These are phyloP conservation scores for Xylaria venustula DNA, from an alignment of 495 filamentous ascomycete genomes.

Conservation along the genomic window DNA sequence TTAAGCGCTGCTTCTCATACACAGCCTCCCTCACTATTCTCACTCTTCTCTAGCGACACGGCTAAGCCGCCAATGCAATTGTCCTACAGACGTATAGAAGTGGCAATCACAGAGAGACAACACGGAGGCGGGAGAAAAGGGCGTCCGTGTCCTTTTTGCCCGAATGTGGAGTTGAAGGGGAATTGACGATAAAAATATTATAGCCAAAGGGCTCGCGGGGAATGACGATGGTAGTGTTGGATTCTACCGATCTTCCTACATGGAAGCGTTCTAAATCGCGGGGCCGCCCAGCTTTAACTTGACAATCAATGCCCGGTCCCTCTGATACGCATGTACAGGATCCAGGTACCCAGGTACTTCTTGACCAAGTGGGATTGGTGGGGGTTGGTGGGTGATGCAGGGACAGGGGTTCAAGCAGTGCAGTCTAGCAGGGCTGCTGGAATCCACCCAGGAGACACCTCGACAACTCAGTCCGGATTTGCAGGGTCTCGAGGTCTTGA, in stretches of 20 bases:
- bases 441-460: constrained; percentile 1
- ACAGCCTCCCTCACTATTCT: constrained; percentile 15
- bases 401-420: constrained; percentile 5
- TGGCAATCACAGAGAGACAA: not conserved
- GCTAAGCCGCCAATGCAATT: not conserved
- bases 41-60: not conserved
- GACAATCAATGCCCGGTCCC: too few species aligned
- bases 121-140: not conserved
- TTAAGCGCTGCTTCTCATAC: not conserved
- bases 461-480: too few species aligned
- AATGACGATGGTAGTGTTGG: not conserved
- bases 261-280: constrained; percentile 1
- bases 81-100: not conserved
- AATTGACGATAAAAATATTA: not conserved
- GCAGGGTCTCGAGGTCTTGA: too few species aligned
- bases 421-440: not conserved
- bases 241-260: not conserved
- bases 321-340: too few species aligned
- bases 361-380: too few species aligned
- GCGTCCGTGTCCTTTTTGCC: not conserved
- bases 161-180: not conserved
- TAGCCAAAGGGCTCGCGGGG: too few species aligned
- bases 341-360: too few species aligned
- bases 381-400: constrained; percentile 8
- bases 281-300: constrained; percentile 10